Base-by-base conservation (phyloP, 305 asterid genomes). In the Euphrasia arctica region DNA sequence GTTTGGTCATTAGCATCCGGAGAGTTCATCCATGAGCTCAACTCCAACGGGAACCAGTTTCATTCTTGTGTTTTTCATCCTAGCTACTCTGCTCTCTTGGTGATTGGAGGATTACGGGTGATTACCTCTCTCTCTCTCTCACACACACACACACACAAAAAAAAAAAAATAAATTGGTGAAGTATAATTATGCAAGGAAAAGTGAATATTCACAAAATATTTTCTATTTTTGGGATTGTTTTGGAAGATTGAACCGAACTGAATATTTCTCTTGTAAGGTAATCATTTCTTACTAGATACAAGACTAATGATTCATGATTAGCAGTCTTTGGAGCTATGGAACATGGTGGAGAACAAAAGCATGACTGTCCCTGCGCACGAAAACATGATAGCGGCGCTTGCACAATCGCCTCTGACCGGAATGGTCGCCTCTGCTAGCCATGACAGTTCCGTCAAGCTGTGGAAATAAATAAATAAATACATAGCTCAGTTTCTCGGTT, bases 61-160 rank as follows among this genome's bases (percentile, higher is more conserved):
- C 85, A 86, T 72, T 89, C 96, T 5, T 89, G 95, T 55, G 96
- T 83, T 70, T 89, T 89, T 67, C 93, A 87, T 80, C 96, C 96
- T 28, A 87, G 80, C 59, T 87, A 84, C 64, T 65, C 95, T 41
- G 73, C 96, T 61, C 84, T 89, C 41, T 73, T 89, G 78, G 93
- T 89, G 67, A 78, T 89, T 66, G 96, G 96, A 55, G 90, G 95
- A 34, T 43, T 66, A 65, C 75, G 77, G 87, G 96, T 85, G 78
- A 78, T 61, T 32, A 32, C 36, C 36, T 32, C 6, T 43, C 28
- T 42, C 31, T 54, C 54, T 58, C 72, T 27, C n/a, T 36, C 28
- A 18, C 57, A 12, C 25, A 1, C 50, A 3, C 34, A 31, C 36
- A 3, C 36, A 3, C 36, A 32, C 36, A 3, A 3, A 25, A 25